These are phyloP conservation scores for Lodderomyces theae DNA, from an alignment of 1,139 yeast species.

Conservation along the genomic window DNA sequence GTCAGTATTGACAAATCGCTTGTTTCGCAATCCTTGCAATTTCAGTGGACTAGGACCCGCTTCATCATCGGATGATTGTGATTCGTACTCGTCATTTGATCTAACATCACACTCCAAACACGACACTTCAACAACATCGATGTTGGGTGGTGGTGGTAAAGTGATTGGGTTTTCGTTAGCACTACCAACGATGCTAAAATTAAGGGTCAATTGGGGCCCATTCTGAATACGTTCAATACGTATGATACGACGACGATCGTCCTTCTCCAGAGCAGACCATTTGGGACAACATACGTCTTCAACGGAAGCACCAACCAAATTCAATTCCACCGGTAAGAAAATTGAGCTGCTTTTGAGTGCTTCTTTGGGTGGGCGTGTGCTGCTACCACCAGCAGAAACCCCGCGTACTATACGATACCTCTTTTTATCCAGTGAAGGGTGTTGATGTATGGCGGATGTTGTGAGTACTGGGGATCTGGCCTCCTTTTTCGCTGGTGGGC, in stretches of 20 bases:
- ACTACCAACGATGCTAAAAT: conserved; percentile 51
- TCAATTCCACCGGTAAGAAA: conserved; percentile 47
- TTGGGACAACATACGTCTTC: conserved; percentile 48
- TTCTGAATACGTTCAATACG: conserved; percentile 55
- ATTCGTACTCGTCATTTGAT: conserved; percentile 25
- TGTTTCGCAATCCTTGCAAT: conserved; percentile 3
- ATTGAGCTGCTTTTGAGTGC: conserved; percentile 27
- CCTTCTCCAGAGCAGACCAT: conserved; percentile 47
- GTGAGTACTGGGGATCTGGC: conserved; percentile 1
- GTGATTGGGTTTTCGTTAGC: conserved; percentile 48
- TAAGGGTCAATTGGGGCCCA: conserved; percentile 44
- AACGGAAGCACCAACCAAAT: conserved; percentile 42
- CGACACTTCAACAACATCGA: conserved; percentile 57
- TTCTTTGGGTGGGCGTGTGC: conserved; percentile 54
- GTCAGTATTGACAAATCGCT: conserved; percentile 14
- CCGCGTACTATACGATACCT: conserved; percentile 53
- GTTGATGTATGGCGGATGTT: background rate
- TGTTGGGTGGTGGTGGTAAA: conserved; percentile 28
- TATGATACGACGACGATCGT: conserved; percentile 54
- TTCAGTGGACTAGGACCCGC: background rate
- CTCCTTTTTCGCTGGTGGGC: background rate
- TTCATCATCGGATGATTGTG: conserved; percentile 22
- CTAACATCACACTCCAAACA: conserved; percentile 49
- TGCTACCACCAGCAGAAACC: conserved; percentile 56
- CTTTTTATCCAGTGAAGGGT: conserved; percentile 3